Conservation (phyloP, 768 basidiomycete species). For the Termitomyces sp. region DNA sequence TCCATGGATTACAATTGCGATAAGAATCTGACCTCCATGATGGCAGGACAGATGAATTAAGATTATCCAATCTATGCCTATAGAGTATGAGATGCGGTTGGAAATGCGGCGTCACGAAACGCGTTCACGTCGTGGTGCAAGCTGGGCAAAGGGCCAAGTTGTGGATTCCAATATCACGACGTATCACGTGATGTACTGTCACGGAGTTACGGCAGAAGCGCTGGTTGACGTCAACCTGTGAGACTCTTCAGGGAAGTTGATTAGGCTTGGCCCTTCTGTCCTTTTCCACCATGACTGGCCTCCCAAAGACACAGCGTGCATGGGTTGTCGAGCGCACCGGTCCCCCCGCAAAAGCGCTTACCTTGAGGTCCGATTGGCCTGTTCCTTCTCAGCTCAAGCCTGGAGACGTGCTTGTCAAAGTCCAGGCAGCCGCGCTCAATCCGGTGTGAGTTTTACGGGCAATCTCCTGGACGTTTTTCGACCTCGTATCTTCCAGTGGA, state of each 20-base stretch:
- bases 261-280: neutral
- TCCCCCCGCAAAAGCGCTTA: conserved; percentile 25
- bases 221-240: conserved; percentile 7
- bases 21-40: conserved; percentile 42
- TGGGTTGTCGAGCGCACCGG: conserved; percentile 32
- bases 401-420: conserved; percentile 29
- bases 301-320: conserved; percentile 30
- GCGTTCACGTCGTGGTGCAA: conserved; percentile 13
- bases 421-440: conserved; percentile 53
- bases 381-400: conserved; percentile 26
- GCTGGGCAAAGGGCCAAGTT: conserved; percentile 41
- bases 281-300: conserved; percentile 5
- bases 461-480: neutral
- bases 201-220: neutral
- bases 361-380: conserved; percentile 28
- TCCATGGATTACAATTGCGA: conserved; percentile 10
- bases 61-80: conserved; percentile 9
- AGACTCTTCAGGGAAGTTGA: neutral
- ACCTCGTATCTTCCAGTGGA: conserved; percentile 34
- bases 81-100: neutral
- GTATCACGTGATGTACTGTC: conserved; percentile 1
- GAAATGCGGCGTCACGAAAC: conserved; percentile 5
- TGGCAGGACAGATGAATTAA: conserved; percentile 15
- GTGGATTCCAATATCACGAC: conserved; percentile 14
- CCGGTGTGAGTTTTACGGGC: conserved; percentile 41